These are phyloP conservation scores for Candida oleophila DNA, from an alignment of 805 yeast genomes.

Conservation along the genomic window DNA sequence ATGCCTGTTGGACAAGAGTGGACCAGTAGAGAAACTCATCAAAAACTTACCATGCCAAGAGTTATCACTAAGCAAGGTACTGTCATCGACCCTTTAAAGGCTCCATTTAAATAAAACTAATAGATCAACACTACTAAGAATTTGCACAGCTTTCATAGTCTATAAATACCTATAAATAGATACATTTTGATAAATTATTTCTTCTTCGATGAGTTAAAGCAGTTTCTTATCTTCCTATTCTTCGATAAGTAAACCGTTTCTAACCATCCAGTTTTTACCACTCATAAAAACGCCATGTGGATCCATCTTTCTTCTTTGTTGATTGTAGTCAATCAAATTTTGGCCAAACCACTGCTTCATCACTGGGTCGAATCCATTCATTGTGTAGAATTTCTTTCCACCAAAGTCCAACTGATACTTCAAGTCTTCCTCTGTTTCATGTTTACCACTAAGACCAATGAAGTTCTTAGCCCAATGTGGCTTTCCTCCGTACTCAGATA, in stretches of 20 bases:
- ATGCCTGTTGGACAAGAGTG: slow-evolving; percentile 98
- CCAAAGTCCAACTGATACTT: slow-evolving; percentile 40
- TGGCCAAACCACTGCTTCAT: slow-evolving; percentile 81
- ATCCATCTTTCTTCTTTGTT: slow-evolving; percentile 66
- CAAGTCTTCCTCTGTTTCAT: slow-evolving; percentile 32
- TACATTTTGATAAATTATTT: too few relatives aligned
- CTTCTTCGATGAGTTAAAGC: background rate
- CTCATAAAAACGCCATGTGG: slow-evolving; percentile 81
- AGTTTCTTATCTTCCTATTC: slow-evolving; percentile 1
- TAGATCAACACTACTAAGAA: background rate
- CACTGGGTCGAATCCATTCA: slow-evolving; percentile 74
- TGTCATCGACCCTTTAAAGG: slow-evolving; percentile 87
- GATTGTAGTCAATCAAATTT: slow-evolving; percentile 58
- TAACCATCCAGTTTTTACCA: slow-evolving; percentile 74
- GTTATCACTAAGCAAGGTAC: slow-evolving; percentile 83
- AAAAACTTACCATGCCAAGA: slow-evolving; percentile 84
- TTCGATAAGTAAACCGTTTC: slow-evolving; percentile 66
- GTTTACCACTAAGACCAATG: slow-evolving; percentile 53
- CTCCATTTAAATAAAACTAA: slow-evolving; percentile 61
- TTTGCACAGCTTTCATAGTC: background rate
- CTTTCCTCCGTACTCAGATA: slow-evolving; percentile 79
- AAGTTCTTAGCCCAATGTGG: slow-evolving; percentile 99
- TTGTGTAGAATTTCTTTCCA: slow-evolving; percentile 57
- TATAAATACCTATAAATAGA: slow-evolving; percentile 1
- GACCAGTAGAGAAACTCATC: slow-evolving; percentile 86